Conservation (phyloP, 139 green algal genomes). For the Diplosphaera chodatii region DNA sequence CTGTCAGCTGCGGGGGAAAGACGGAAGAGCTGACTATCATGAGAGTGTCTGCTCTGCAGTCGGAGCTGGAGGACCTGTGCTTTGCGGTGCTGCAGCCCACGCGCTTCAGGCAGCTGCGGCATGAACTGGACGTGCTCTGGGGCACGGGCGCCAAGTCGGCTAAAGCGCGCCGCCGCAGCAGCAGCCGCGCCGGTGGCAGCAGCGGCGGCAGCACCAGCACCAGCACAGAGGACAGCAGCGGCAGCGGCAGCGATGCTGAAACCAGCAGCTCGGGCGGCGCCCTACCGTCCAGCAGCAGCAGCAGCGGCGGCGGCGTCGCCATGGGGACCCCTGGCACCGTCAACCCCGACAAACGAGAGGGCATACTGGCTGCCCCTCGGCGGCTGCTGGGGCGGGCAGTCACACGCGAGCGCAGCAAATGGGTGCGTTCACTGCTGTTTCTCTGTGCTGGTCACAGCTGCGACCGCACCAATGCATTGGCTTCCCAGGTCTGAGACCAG, state of each 20-base stretch:
- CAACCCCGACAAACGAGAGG: too few relatives aligned
- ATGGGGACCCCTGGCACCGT: background rate
- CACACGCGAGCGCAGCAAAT: slow-evolving; percentile 2
- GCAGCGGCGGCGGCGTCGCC: background rate
- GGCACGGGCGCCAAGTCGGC: slow-evolving; percentile 27
- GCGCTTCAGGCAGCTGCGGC: slow-evolving; percentile 46
- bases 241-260: slow-evolving; percentile 5
- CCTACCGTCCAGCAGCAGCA: too few relatives aligned
- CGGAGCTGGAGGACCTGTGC: slow-evolving; percentile 95
- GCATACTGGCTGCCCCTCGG: background rate
- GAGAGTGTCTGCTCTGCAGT: slow-evolving; percentile 37
- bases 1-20: too few relatives aligned
- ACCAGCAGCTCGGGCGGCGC: too few relatives aligned
- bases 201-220: background rate
- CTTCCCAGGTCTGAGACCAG: too few relatives aligned
- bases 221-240: background rate
- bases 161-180: slow-evolving; percentile 18
- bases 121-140: slow-evolving; percentile 43
- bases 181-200: too few relatives aligned
- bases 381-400: background rate
- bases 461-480: too few relatives aligned
- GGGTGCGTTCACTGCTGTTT: background rate
- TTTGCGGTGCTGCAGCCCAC: slow-evolving; percentile 82
- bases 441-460: too few relatives aligned
- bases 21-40: too few relatives aligned